Evolutionary conservation across 1,139 yeast genomes (phyloP).

Genomic region (Yamadazyma dushanensis): DNA sequence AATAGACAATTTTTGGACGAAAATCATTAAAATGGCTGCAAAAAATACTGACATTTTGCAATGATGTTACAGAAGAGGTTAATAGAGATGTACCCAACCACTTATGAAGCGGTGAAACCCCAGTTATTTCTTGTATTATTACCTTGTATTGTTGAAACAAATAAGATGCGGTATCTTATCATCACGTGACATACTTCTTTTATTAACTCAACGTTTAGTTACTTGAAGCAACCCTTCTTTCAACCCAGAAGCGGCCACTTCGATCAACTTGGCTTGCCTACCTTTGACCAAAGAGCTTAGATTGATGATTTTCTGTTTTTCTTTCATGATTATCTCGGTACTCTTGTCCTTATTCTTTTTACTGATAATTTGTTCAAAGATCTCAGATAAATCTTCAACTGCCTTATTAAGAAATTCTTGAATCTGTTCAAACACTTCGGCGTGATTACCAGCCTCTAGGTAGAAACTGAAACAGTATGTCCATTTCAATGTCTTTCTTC

Average conservation of each 20-base stretch:
- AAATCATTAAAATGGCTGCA: no score
- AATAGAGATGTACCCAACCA: no score
- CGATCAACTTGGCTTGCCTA: conserved; percentile 50
- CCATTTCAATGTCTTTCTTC: conserved; percentile 86
- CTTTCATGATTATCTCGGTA: conserved; percentile 40
- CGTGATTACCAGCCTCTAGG: conserved; percentile 49
- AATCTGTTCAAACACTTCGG: conserved; percentile 68
- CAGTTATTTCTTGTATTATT: no score
- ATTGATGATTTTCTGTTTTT: conserved; percentile 52
- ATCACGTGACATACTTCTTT: conserved; percentile 1
- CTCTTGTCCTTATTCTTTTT: conserved; percentile 34
- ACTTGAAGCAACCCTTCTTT: conserved; percentile 22
- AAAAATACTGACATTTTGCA: no score
- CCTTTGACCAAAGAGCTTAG: conserved; percentile 45
- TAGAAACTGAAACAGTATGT: conserved; percentile 82
- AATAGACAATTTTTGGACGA: no score
- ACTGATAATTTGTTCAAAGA: conserved; percentile 59
- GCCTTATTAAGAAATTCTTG: conserved; percentile 71
- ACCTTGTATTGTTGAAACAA: no score
- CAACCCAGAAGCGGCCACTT: conserved; percentile 47
- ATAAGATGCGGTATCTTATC: no score
- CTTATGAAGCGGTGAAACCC: no score
- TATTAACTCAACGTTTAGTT: not conserved
- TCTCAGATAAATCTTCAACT: conserved; percentile 76
- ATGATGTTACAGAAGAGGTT: no score